These are phyloP conservation scores for Seiridium unicorne DNA, from an alignment of 2,329 filamentous ascomycete genomes.

Conservation along the genomic window DNA sequence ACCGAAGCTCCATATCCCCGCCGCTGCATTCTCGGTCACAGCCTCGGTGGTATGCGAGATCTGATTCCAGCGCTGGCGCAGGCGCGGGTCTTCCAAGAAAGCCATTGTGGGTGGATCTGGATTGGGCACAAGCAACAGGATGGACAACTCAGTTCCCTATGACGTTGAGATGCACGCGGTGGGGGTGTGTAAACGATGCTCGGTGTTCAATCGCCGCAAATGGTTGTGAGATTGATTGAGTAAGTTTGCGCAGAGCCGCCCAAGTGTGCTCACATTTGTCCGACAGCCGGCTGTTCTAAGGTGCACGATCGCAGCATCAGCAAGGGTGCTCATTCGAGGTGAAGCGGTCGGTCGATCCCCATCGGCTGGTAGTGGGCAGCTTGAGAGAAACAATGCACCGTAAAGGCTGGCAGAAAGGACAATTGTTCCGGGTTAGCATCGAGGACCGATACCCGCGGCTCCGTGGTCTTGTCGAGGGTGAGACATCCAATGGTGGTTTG, in stretches of 20 bases:
- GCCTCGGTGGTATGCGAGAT: slow-evolving; percentile 87
- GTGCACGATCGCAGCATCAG: no score
- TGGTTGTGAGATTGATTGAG: no score
- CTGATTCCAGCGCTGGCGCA: slow-evolving; percentile 91
- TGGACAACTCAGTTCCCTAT: no score
- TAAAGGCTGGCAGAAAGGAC: no score
- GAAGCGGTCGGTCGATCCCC: no score
- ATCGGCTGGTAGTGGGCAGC: no score
- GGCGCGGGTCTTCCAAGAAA: slow-evolving; percentile 76
- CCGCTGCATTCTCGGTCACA: slow-evolving; percentile 88
- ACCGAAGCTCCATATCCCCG: slow-evolving; percentile 83
- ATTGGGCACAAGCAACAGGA: not conserved
- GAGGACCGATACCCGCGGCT: not conserved
- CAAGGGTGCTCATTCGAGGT: no score
- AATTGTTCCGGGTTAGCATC: no score
- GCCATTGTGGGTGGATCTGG: slow-evolving; percentile 39
- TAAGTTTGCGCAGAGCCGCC: no score
- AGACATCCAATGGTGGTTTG: not conserved
- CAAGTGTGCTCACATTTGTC: no score
- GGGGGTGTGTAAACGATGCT: not conserved
- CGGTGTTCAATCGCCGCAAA: not conserved
- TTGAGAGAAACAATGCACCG: no score
- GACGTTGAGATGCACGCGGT: not conserved
- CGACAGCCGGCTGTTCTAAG: no score
- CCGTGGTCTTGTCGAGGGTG: not conserved